A percentile compares a stretch with the other conserved stretches of the same genome.
These are phyloP conservation scores for Kingdonia uniflora DNA, from an alignment of 164 flowering plant species.

Conservation along the genomic window DNA sequence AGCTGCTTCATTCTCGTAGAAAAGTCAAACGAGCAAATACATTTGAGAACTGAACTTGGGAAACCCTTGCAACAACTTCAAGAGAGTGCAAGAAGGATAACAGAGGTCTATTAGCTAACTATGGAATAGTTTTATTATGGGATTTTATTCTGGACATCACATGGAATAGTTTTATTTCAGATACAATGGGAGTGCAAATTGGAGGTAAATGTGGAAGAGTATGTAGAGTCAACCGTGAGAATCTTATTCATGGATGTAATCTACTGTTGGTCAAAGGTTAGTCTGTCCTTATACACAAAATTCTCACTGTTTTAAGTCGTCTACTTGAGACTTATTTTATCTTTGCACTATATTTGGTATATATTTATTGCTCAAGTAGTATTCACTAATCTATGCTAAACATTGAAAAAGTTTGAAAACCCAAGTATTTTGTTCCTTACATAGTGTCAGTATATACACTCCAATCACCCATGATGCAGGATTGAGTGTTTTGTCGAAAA, in stretches of 20 bases:
- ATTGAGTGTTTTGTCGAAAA: too few species aligned
- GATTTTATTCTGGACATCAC: not conserved
- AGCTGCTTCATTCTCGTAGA: conserved; percentile 98
- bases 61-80: conserved; percentile 93
- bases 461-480: too few species aligned
- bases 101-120: conserved; percentile 29
- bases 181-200: conserved; percentile 95
- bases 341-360: too few species aligned
- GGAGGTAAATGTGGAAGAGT: conserved; percentile 88
- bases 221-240: conserved; percentile 83
- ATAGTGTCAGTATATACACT: too few species aligned
- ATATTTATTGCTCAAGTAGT: too few species aligned
- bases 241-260: conserved; percentile 89
- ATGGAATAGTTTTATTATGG: too few species aligned
- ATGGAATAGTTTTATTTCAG: conserved; percentile 13
- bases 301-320: too few species aligned
- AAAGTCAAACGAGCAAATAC: conserved; percentile 77
- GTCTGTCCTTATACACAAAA: too few species aligned
- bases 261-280: conserved; percentile 98
- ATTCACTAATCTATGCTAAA: too few species aligned
- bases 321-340: too few species aligned
- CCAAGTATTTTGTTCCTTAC: too few species aligned
- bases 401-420: too few species aligned
- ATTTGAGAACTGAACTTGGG: conserved; percentile 81
- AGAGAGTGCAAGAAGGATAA: conserved; percentile 92